A percentile compares a stretch with the other conserved stretches of the same genome.
These are phyloP conservation scores for Ormosia emarginata DNA, from an alignment of 306 rosid genomes.

Conservation along the genomic window DNA sequence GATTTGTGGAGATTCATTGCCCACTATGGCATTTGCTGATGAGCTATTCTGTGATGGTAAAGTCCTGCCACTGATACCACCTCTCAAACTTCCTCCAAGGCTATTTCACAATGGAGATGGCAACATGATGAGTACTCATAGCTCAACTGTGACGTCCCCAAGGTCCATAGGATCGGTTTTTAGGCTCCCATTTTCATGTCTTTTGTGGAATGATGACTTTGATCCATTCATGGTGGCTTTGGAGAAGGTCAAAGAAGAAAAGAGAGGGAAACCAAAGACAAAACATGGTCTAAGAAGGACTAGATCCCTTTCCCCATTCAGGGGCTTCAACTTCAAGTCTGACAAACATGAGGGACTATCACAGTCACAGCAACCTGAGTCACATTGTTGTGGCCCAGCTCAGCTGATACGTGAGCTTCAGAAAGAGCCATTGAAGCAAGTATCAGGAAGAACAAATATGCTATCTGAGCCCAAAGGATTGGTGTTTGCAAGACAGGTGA, in stretches of 20 bases:
- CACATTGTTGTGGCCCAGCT: neutral
- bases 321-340: conserved; percentile 12
- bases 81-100: conserved; percentile 90
- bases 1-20: conserved; percentile 30
- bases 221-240: conserved; percentile 85
- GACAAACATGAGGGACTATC: neutral
- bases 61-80: conserved; percentile 55
- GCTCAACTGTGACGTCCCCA: conserved; percentile 32
- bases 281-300: conserved; percentile 33
- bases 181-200: conserved; percentile 31
- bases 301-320: conserved; percentile 43
- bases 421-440: conserved; percentile 4
- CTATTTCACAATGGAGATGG: conserved; percentile 27
- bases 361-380: conserved; percentile 11
- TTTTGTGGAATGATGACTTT: conserved; percentile 69
- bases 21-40: conserved; percentile 75
- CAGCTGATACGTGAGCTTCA: conserved; percentile 1
- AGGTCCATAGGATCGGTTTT: conserved; percentile 43
- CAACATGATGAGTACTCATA: neutral
- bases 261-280: conserved; percentile 30
- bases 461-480: conserved; percentile 55
- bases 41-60: conserved; percentile 74
- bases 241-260: conserved; percentile 55
- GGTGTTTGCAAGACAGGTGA: conserved; percentile 42
- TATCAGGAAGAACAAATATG: conserved; percentile 14